Evolutionary conservation across 176 grass and related monocot species (phyloP).

Genomic region (Eremochloa ophiuroides): DNA sequence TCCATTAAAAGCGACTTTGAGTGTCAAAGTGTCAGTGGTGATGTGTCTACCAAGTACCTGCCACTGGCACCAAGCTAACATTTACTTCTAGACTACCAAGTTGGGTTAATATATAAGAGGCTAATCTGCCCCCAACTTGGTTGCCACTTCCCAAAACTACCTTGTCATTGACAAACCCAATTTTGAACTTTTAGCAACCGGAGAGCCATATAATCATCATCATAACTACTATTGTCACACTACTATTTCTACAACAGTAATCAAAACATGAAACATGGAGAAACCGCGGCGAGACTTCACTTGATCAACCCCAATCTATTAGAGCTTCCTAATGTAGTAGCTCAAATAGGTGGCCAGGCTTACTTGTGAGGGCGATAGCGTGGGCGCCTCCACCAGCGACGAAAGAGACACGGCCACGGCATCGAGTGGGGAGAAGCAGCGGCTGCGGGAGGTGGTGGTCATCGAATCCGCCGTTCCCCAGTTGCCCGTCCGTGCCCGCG

Average conservation of each 20-base stretch:
- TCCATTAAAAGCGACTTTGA: neutral
- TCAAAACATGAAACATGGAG: neutral
- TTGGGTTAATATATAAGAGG: neutral
- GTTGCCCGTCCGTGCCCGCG: conserved; percentile 85
- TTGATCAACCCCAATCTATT: neutral
- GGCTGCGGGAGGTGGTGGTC: conserved; percentile 58
- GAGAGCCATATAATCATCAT: neutral
- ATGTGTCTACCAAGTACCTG: neutral
- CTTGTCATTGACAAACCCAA: neutral
- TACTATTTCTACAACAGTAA: neutral
- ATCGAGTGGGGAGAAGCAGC: conserved; percentile 42
- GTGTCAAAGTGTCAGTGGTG: neutral
- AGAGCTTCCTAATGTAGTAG: neutral
- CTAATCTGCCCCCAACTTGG: neutral
- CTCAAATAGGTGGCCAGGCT: neutral
- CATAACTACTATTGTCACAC: neutral
- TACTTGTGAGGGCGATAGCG: conserved; percentile 70
- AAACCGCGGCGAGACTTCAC: no score
- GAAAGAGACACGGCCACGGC: conserved; percentile 43
- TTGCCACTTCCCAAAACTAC: neutral
- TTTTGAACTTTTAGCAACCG: neutral
- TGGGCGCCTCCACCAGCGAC: conserved; percentile 88
- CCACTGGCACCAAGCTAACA: neutral
- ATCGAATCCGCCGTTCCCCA: conserved; percentile 52
- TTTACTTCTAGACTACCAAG: neutral